Conservation (phyloP, 139 green algal genomes). For the Microglena sp. region DNA sequence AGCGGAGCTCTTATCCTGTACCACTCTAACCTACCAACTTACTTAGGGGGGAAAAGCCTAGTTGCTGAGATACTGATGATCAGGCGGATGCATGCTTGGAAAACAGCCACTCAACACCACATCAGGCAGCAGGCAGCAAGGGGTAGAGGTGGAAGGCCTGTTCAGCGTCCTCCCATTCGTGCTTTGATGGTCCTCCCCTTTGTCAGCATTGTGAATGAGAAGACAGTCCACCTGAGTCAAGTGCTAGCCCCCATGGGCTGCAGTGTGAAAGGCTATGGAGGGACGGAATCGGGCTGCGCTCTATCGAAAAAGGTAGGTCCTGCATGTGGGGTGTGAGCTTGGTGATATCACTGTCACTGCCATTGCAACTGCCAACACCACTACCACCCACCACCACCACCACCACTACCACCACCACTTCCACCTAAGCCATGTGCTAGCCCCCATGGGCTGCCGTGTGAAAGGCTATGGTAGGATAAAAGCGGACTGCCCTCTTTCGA, state of each 20-base stretch:
- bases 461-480: constrained; percentile 37
- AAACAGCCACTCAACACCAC: too few species aligned
- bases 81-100: constrained; percentile 76
- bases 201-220: constrained; percentile 54
- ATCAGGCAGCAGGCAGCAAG: too few species aligned
- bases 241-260: constrained; percentile 29
- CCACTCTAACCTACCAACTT: too few species aligned
- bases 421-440: constrained; percentile 35
- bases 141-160: too few species aligned
- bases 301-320: constrained; percentile 19
- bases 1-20: too few species aligned
- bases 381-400: too few species aligned
- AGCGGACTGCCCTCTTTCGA: constrained; percentile 15
- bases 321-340: background rate
- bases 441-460: constrained; percentile 21
- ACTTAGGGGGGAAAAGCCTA: constrained; percentile 66
- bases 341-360: background rate
- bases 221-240: constrained; percentile 33
- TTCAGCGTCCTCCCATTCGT: constrained; percentile 41
- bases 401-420: too few species aligned
- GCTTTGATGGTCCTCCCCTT: constrained; percentile 58
- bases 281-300: constrained; percentile 15
- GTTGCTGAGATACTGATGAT: constrained; percentile 86
- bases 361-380: too few species aligned
- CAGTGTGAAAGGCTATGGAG: constrained; percentile 40